phyloP scores from a whole-genome alignment of 2,329 filamentous ascomycete genomes.

The Davidsoniella eucalypti region DNA sequence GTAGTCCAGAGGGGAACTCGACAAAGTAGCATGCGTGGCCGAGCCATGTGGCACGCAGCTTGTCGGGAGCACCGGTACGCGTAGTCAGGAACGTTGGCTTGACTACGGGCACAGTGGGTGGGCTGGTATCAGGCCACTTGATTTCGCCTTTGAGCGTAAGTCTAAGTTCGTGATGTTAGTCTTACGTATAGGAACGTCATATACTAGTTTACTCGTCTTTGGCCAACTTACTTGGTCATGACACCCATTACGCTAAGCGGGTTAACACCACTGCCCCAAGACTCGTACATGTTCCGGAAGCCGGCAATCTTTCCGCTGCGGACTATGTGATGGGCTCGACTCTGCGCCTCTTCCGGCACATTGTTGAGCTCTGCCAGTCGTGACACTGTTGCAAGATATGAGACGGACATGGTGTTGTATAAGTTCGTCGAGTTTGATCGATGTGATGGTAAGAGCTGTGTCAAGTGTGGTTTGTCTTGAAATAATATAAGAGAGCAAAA shows the following conservation, averaged over 20 bases:
- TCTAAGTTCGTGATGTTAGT: conserved; percentile 15
- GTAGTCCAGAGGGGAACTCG: conserved; percentile 72
- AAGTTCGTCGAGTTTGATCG: neutral
- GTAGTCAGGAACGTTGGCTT: conserved; percentile 49
- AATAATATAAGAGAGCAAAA: neutral
- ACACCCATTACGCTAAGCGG: neutral
- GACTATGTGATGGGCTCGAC: conserved; percentile 26
- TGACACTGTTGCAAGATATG: conserved; percentile 14
- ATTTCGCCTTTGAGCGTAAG: conserved; percentile 25
- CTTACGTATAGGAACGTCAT: neutral
- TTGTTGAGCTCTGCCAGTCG: conserved; percentile 17
- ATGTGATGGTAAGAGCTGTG: too few species aligned
- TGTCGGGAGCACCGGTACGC: conserved; percentile 32
- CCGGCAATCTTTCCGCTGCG: conserved; percentile 21
- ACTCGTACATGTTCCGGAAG: conserved; percentile 37
- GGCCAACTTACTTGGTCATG: conserved; percentile 9
- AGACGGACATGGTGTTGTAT: conserved; percentile 1
- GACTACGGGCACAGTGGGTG: conserved; percentile 48
- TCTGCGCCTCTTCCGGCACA: conserved; percentile 20
- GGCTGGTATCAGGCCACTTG: conserved; percentile 40
- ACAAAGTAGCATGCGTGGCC: conserved; percentile 90
- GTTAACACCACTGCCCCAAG: conserved; percentile 19
- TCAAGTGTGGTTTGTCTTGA: neutral
- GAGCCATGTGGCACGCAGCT: conserved; percentile 78
- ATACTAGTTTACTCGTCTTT: neutral